Evolutionary conservation across 352 stramenopile species (phyloP), one percentile per base, ranked within the genome.

Genomic region (Phytophthora podocarpi): DNA sequence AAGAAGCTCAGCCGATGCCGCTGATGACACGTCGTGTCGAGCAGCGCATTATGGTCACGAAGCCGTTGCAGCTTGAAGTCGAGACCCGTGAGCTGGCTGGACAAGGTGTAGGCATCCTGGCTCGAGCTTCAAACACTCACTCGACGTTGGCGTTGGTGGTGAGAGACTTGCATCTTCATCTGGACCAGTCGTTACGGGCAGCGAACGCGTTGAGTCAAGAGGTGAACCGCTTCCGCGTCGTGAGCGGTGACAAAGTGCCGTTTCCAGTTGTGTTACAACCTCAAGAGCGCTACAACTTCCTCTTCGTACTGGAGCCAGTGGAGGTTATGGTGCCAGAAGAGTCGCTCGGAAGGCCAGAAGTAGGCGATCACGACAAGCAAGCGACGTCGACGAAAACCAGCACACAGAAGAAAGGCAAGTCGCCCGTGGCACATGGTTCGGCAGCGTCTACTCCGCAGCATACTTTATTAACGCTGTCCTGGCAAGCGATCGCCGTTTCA

Each of bases 221-320:
- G 15, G 12, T 50, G 32, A 49, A 26, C 43, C 66, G 63, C 23
- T 85, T 82, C 48, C 61, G 64, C 18, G 45, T 80, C 28, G 64
- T 78, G 20, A 74, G 67, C 23, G 73, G 70, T 26, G 52, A 72
- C 18, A 75, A 78, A 35, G 64, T 69, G n/a, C 68, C 70, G 49
- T 87, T 89, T 67, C 83, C 83, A n/a, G 75, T 90, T 27, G 43
- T 69, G 23, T 43, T 92, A 9, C 45, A 66, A 0, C 69, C 80
- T 3, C 65, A 72, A 24, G 83, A 92, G 56, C 73, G 84, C 56
- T 84, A 76, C 67, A 89, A 90, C 54, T 92, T 90, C 30, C 49
- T 84, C 8, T 84, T 75, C 31, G 50, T 82, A 34, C 34, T 87
- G 43, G 75, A 82, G 51, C 62, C 63, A 40, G 51, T 64, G 16